Conservation (phyloP, 768 basidiomycete species). For the Mycena alexandri region DNA sequence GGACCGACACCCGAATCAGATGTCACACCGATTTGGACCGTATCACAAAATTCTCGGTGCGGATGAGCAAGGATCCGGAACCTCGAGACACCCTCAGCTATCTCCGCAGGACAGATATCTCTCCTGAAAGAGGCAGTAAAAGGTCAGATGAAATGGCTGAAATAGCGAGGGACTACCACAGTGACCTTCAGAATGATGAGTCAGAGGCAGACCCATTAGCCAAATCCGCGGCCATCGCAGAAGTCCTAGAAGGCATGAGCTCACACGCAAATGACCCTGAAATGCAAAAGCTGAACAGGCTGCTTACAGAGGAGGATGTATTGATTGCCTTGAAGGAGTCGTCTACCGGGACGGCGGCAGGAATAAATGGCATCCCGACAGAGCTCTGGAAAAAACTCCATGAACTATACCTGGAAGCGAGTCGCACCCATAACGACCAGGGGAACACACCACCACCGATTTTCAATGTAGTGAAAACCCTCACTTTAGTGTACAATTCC, state of each 20-base stretch:
- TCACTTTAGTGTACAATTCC: slow-evolving; percentile 13
- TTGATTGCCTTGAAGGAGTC: background rate
- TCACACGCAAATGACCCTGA: background rate
- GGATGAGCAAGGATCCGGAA: background rate
- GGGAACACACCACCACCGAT: background rate
- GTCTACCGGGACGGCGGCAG: background rate
- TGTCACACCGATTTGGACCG: slow-evolving; percentile 7
- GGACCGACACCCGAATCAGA: background rate
- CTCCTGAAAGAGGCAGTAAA: background rate
- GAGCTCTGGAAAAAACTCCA: slow-evolving; percentile 21
- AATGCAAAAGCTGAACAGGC: background rate
- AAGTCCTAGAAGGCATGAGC: background rate
- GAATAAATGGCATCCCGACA: slow-evolving; percentile 12
- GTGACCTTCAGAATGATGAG: slow-evolving; percentile 11
- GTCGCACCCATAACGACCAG: no score
- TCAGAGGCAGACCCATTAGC: background rate
- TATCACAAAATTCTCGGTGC: slow-evolving; percentile 16
- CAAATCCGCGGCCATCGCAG: background rate
- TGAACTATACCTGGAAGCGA: background rate
- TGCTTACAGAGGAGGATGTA: slow-evolving; percentile 1
- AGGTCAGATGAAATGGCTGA: slow-evolving; percentile 26
- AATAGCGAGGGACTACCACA: slow-evolving; percentile 17
- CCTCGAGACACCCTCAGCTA: slow-evolving; percentile 5
- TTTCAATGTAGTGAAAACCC: slow-evolving; percentile 7
- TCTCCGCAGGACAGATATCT: slow-evolving; percentile 1